phyloP scores from a whole-genome alignment of 805 yeast genomes.

The Schwanniomyces sp. region DNA sequence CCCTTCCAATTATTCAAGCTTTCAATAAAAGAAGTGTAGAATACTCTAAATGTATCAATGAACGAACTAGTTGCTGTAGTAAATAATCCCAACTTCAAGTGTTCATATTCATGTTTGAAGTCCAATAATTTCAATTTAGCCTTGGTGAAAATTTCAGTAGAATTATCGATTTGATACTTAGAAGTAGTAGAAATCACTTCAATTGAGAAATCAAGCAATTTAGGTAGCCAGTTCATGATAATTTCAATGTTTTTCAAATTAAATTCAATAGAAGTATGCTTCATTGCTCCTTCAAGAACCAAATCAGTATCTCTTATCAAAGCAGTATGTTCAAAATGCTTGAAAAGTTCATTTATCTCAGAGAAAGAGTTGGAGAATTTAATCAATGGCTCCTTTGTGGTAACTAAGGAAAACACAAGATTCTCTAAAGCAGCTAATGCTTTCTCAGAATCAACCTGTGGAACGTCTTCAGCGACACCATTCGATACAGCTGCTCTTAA shows the following conservation, averaged over 20 bases:
- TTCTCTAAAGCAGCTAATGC: conserved; percentile 79
- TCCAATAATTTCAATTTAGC: conserved; percentile 15
- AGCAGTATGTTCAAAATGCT: conserved; percentile 14
- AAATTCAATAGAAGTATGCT: conserved; percentile 14
- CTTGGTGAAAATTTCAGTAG: conserved; percentile 12
- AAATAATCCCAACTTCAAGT: conserved; percentile 18
- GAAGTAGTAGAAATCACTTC: conserved; percentile 11
- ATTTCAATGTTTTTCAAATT: conserved; percentile 15
- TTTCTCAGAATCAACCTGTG: conserved; percentile 68
- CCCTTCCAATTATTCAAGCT: conserved; percentile 36
- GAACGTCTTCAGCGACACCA: conserved; percentile 66
- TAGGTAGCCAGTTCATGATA: conserved; percentile 32
- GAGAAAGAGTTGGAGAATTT: conserved; percentile 24
- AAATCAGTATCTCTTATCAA: conserved; percentile 7
- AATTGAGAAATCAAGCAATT: conserved; percentile 33
- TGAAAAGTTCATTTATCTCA: conserved; percentile 11
- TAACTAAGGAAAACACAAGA: conserved; percentile 56
- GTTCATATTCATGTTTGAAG: conserved; percentile 9
- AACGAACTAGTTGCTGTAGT: conserved; percentile 15
- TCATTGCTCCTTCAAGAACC: conserved; percentile 14
- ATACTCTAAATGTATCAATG: conserved; percentile 17
- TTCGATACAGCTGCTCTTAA: conserved; percentile 62
- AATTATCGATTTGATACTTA: conserved; percentile 6
- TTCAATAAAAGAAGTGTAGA: conserved; percentile 19
- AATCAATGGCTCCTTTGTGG: conserved; percentile 49